These are phyloP conservation scores for Claviceps quebecensis DNA, from an alignment of 2,329 filamentous ascomycete species.

Conservation along the genomic window DNA sequence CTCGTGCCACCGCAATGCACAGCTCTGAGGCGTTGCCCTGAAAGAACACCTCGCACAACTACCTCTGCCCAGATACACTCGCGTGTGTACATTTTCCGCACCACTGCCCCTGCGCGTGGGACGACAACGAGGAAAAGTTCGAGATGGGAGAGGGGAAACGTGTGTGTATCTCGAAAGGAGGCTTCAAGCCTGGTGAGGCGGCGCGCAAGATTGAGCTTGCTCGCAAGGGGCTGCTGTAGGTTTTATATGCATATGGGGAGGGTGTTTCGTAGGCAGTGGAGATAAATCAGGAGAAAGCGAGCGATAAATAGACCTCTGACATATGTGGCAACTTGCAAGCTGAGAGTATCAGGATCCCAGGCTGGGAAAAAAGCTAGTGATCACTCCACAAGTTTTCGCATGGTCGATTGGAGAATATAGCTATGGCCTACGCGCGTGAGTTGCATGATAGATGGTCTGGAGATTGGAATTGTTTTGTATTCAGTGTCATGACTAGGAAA, in stretches of 20 bases:
- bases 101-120: slow-evolving; percentile 87
- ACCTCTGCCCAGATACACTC: slow-evolving; percentile 86
- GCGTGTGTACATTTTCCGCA: slow-evolving; percentile 94
- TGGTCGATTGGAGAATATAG: neutral
- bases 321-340: neutral
- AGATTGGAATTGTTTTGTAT: no score
- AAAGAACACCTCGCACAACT: no score
- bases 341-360: neutral
- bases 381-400: neutral
- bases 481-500: no score
- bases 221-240: slow-evolving; percentile 53
- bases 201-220: slow-evolving; percentile 66
- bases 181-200: slow-evolving; percentile 58
- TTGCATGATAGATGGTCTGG: no score
- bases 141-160: slow-evolving; percentile 58
- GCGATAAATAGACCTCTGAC: neutral
- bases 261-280: neutral
- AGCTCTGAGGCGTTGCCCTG: no score
- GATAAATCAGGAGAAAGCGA: neutral
- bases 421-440: neutral
- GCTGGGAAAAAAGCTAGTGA: neutral
- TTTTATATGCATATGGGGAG: neutral
- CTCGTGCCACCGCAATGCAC: no score
- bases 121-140: slow-evolving; percentile 62
- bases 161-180: slow-evolving; percentile 61